A percentile compares a stretch with the other conserved stretches of the same genome.
These are phyloP conservation scores for Kalanchoe fedtschenkoi DNA, from an alignment of 164 flowering plant species.

Conservation along the genomic window DNA sequence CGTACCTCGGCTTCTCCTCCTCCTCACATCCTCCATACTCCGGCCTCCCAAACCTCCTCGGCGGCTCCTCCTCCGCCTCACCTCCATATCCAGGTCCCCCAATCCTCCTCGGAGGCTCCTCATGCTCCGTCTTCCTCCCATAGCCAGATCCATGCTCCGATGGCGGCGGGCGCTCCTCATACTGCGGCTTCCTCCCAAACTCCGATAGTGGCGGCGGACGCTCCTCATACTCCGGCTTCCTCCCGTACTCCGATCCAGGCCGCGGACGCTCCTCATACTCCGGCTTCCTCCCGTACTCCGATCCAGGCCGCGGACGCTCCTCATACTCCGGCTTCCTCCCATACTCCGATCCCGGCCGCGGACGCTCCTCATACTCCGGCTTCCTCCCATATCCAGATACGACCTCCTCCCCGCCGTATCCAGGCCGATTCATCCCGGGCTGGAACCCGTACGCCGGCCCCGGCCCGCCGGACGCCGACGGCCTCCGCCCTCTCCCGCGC, in stretches of 20 bases:
- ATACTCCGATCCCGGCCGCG: conserved; percentile 11
- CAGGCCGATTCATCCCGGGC: conserved; percentile 10
- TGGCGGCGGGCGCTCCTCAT: too few species aligned
- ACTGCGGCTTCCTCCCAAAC: conserved; percentile 1
- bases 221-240: conserved; percentile 2
- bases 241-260: conserved; percentile 1
- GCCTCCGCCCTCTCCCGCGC: conserved; percentile 18
- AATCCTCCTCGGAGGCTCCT: neutral
- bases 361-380: conserved; percentile 11
- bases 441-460: conserved; percentile 12
- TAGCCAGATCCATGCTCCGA: too few species aligned
- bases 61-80: neutral
- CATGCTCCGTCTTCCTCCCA: neutral
- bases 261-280: neutral
- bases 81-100: neutral
- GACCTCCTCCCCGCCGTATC: conserved; percentile 5
- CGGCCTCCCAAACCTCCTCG: neutral
- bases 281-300: too few species aligned
- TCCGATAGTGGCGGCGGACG: conserved; percentile 6
- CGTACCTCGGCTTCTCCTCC: neutral
- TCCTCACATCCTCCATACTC: conserved; percentile 10
- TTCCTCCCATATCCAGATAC: conserved; percentile 22
- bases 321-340: neutral
- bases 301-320: conserved; percentile 2
- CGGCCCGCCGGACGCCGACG: conserved; percentile 15